Percentiles rank a stretch among this genome's conserved stretches.
phyloP scores from a whole-genome alignment of 1,284 basidiomycete genomes.

The Tremellales sp. region DNA sequence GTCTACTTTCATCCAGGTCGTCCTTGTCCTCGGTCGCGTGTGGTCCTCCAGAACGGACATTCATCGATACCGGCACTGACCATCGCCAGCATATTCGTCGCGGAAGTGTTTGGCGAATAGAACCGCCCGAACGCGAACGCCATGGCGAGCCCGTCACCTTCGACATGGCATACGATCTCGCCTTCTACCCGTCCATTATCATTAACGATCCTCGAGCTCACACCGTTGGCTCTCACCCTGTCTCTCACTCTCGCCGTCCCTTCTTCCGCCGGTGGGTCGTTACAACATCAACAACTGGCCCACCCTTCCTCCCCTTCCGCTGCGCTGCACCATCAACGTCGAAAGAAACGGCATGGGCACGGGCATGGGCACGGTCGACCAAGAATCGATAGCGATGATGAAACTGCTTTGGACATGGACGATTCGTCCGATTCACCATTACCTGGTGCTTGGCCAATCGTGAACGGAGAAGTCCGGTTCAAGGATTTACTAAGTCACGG shows the following conservation, averaged over 20 bases:
- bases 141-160: constrained; percentile 22
- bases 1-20: no score
- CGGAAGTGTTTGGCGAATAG: no score
- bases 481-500: constrained; percentile 47
- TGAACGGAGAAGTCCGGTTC: constrained; percentile 30
- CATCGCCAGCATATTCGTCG: no score
- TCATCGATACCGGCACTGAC: no score
- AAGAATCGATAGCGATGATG: constrained; percentile 27
- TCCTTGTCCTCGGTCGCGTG: no score
- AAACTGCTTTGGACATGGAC: constrained; percentile 34
- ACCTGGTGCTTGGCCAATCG: constrained; percentile 4
- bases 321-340: constrained; percentile 3
- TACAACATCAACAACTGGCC: not conserved
- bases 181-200: constrained; percentile 45
- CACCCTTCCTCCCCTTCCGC: not conserved
- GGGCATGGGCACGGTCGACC: no score
- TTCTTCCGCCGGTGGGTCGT: not conserved
- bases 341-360: constrained; percentile 9
- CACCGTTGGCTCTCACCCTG: constrained; percentile 45
- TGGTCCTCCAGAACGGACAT: no score
- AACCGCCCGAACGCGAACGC: no score
- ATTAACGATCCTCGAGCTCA: constrained; percentile 47
- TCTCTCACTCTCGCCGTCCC: constrained; percentile 40
- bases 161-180: constrained; percentile 44
- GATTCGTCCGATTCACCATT: constrained; percentile 20